Evolutionary conservation across 345 rosid genomes (phyloP), one percentile per base, ranked within the genome.

Genomic region (Salix caprea): DNA sequence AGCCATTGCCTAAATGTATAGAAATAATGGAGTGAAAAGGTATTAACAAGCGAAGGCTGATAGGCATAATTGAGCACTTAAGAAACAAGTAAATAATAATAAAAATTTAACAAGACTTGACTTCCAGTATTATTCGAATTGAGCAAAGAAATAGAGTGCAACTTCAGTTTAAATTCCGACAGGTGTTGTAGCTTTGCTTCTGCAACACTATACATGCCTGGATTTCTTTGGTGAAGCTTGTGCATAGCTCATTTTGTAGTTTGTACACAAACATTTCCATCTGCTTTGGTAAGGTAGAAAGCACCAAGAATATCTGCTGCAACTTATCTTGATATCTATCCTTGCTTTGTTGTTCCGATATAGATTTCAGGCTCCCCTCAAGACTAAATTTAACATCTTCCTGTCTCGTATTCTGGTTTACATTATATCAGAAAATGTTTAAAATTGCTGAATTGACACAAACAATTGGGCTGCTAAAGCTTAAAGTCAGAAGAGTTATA

Each of bases 351-450:
- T 87, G 92, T 73, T 92, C 88, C n/a, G 89, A 86, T 76, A 92
- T 71, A 58, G 88, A 86, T 84, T 86, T 89, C 83, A 91, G 84
- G 82, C 90, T 82, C 73, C 82, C 91, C 74, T 82, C 87, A 74
- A 91, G 72, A 78, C 88, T 86, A 62, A 78, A 74, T 88, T 92
- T 91, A 72, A 83, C 72, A 73, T 84, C 90, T 69, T 88, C 93
- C 64, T 90, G 94, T 74, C 87, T 90, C 84, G 89, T 91, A 46
- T 76, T 85, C 97, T 94, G 88, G 75, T 85, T 79, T 46, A 76
- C 80, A 62, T 77, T 46, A 52, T 77, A 74, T 72, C 78, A 73
- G 76, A 70, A 34, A 56, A 73, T 66, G 77, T 82, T 75, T 74
- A 48, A 67, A 64, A 72, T 62, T 78, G 54, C 52, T 75, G 71